Percentiles rank a stretch among this genome's conserved stretches.
phyloP scores from a whole-genome alignment of 2,329 filamentous ascomycete genomes.

The Acephala macrosclerotiorum region DNA sequence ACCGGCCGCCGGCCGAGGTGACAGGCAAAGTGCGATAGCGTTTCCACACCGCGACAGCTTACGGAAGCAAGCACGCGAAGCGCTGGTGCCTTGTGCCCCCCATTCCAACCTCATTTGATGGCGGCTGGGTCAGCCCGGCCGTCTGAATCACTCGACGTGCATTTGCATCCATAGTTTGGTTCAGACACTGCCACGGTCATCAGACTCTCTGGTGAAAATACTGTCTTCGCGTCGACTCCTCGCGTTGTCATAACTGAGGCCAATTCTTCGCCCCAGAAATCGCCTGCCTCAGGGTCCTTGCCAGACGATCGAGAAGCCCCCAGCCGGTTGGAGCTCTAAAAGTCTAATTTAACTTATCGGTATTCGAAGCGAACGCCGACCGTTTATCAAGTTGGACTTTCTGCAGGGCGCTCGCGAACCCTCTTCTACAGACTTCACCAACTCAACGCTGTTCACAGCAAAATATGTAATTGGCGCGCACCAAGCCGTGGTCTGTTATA shows the following conservation, averaged over 20 bases:
- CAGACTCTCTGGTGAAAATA: neutral
- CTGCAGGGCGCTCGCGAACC: neutral
- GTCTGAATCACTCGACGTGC: slow-evolving; percentile 21
- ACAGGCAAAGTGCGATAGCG: neutral
- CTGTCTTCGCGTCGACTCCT: neutral
- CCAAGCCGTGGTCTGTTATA: neutral
- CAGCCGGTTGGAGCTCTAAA: neutral
- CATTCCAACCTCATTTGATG: slow-evolving; percentile 2
- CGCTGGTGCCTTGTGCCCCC: slow-evolving; percentile 25
- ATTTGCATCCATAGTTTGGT: neutral
- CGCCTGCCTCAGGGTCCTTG: neutral
- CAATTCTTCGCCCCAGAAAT: neutral
- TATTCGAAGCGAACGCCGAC: slow-evolving; percentile 8
- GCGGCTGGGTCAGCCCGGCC: slow-evolving; percentile 15
- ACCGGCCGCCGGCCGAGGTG: slow-evolving; percentile 7
- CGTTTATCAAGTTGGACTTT: neutral
- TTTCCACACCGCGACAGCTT: slow-evolving; percentile 9
- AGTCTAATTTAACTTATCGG: neutral
- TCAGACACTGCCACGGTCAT: slow-evolving; percentile 13
- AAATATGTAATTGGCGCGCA: slow-evolving; percentile 3
- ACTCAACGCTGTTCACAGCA: neutral
- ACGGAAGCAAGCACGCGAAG: slow-evolving; percentile 23
- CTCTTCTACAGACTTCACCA: neutral
- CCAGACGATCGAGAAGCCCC: neutral
- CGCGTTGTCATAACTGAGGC: slow-evolving; percentile 8